Evolutionary conservation across 129 eudicot species (phyloP), one percentile per base, ranked within the genome.

Genomic region (Artemisia tridentata): DNA sequence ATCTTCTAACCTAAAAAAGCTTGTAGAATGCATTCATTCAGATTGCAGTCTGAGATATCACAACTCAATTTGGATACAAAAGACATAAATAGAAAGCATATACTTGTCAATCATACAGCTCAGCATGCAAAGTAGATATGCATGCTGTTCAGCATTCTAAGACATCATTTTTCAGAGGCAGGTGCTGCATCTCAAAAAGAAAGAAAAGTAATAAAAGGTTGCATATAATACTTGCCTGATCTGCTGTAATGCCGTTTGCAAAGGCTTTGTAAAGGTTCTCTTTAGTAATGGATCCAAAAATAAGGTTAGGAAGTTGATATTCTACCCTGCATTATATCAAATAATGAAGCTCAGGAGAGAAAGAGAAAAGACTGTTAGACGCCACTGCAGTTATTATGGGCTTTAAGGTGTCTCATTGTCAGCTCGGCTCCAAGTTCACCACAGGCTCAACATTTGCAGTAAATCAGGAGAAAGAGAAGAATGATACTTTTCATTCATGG

Each of bases 251-350:
- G 73, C 98, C 96, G 75, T 87, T 85, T 80, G 77, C 81, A 85
- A 89, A 89, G 62, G 98, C 96, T 79, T 80, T 87, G 54, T 84
- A 89, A 72, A 93, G 68, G 79, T 95, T 93, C 71, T 93, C 98
- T 86, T 93, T 93, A 53, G 82, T 89, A 57, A 93, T 89, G 27
- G 95, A 83, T 15, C 85, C 92, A 59, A 93, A 96, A 71, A 93
- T 84, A 72, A 93, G 96, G 77, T 93, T 93, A 7, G 98, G 98
- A 48, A 93, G 96, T 78, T 89, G 96, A 79, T 93, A 93, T 70
- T 93, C 98, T 57, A 93, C 71, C 86, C 98, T 92, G 95, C 69
- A 80, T 27, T 70, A 29, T 54, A 74, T 54, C 41, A 23, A 63
- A 46, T 59, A 14, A 48, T 31, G 11, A 64, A 43, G 20, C 45